Evolutionary conservation across 768 basidiomycete genomes (phyloP).

Genomic region (Leccinum variicolor): DNA sequence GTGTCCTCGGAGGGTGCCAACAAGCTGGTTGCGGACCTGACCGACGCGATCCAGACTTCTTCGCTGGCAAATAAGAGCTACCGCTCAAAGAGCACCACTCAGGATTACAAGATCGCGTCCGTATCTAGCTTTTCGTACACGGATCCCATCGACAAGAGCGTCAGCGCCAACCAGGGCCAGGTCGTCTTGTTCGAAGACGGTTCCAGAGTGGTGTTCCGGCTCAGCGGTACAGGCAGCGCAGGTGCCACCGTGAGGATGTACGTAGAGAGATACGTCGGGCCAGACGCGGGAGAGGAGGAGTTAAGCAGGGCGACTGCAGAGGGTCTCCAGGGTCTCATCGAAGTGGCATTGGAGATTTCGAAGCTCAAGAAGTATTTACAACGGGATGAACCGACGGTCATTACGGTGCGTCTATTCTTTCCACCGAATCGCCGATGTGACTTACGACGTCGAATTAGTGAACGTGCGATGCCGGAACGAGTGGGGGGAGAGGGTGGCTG

Average conservation of each 20-base stretch:
- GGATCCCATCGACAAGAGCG: slow-evolving; percentile 94
- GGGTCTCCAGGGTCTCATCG: slow-evolving; percentile 92
- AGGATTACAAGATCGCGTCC: slow-evolving; percentile 72
- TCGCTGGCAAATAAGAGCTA: slow-evolving; percentile 69
- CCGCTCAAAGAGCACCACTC: slow-evolving; percentile 60
- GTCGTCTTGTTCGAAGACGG: slow-evolving; percentile 91
- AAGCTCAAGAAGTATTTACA: slow-evolving; percentile 84
- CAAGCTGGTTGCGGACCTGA: slow-evolving; percentile 75
- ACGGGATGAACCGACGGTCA: slow-evolving; percentile 91
- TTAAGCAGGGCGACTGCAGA: slow-evolving; percentile 76
- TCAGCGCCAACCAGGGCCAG: slow-evolving; percentile 95
- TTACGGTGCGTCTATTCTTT: slow-evolving; percentile 61
- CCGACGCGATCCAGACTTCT: slow-evolving; percentile 61
- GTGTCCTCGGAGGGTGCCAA: slow-evolving; percentile 89
- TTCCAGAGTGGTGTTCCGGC: slow-evolving; percentile 89
- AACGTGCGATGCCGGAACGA: neutral
- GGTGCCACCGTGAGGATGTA: slow-evolving; percentile 98
- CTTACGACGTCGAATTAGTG: slow-evolving; percentile 10
- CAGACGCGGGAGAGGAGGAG: slow-evolving; percentile 61
- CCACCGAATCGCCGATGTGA: slow-evolving; percentile 2
- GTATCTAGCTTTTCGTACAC: slow-evolving; percentile 93
- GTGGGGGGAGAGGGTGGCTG: neutral
- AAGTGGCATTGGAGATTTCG: slow-evolving; percentile 85
- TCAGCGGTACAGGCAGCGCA: slow-evolving; percentile 94
- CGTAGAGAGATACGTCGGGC: slow-evolving; percentile 85